Evolutionary conservation across 176 grass and related monocot species (phyloP).

Genomic region (Elaeis guineensis): DNA sequence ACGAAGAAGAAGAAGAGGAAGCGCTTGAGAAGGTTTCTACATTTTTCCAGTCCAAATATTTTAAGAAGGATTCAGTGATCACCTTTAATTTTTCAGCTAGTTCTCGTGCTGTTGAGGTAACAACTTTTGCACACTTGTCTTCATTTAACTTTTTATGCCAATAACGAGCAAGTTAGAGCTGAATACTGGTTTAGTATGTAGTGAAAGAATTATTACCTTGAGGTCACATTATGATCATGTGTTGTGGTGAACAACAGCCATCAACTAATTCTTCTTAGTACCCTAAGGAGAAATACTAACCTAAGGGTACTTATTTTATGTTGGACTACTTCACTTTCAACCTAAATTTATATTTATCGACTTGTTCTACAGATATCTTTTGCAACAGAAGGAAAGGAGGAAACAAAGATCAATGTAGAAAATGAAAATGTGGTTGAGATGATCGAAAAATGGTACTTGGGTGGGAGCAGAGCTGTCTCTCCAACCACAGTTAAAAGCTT

Average conservation of each 20-base stretch:
- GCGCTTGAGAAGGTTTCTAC: conserved; percentile 53
- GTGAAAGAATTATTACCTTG: background rate
- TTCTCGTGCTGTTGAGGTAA: conserved; percentile 9
- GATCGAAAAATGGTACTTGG: conserved; percentile 81
- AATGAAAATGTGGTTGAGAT: conserved; percentile 46
- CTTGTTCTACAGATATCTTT: conserved; percentile 43
- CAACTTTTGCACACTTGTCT: background rate
- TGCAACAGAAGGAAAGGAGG: conserved; percentile 52
- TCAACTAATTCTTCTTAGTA: too few relatives aligned
- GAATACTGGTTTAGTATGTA: background rate
- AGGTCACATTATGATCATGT: too few relatives aligned
- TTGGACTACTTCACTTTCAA: background rate
- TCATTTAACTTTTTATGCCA: background rate
- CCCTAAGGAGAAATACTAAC: background rate
- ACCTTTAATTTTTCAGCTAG: conserved; percentile 40
- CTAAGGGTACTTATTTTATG: background rate
- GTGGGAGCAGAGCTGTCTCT: conserved; percentile 45
- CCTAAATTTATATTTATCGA: background rate
- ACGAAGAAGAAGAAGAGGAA: conserved; percentile 72
- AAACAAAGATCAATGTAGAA: conserved; percentile 39
- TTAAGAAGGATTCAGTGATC: conserved; percentile 50
- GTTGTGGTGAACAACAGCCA: too few relatives aligned
- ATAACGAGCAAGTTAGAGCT: background rate
- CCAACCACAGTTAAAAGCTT: conserved; percentile 48
- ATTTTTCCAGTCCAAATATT: conserved; percentile 78